Evolutionary conservation across 805 yeast species (phyloP).

Genomic region (Hanseniaspora taiwanica): DNA sequence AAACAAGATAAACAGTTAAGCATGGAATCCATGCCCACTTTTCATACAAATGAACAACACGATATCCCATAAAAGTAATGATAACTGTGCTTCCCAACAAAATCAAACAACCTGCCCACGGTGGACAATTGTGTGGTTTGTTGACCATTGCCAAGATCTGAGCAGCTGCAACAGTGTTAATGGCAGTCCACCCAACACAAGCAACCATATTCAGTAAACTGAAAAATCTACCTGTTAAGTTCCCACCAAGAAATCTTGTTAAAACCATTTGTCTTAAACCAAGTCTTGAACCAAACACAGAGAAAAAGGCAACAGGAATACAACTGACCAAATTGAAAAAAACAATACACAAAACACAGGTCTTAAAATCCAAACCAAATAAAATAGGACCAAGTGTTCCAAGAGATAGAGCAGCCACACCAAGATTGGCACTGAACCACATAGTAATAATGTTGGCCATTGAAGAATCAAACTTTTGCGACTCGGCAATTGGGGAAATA

Average conservation of each 20-base stretch:
- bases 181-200: constrained; percentile 93
- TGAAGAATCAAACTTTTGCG: constrained; percentile 27
- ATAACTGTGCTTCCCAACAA: constrained; percentile 53
- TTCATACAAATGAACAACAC: constrained; percentile 68
- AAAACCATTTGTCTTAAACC: constrained; percentile 84
- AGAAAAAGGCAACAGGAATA: constrained; percentile 68
- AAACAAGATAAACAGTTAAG: constrained; percentile 54
- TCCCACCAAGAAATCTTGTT: constrained; percentile 68
- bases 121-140: constrained; percentile 46
- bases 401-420: constrained; percentile 66
- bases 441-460: constrained; percentile 41
- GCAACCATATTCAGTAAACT: constrained; percentile 69
- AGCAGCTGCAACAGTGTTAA: constrained; percentile 81
- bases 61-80: constrained; percentile 76
- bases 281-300: constrained; percentile 68
- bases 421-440: constrained; percentile 89
- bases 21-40: constrained; percentile 85
- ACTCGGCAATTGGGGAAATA: constrained; percentile 46
- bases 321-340: constrained; percentile 67
- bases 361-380: constrained; percentile 63
- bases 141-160: constrained; percentile 71
- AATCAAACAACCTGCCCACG: constrained; percentile 83
- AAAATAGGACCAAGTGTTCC: constrained; percentile 60
- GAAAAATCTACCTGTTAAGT: constrained; percentile 60
- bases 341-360: constrained; percentile 49